Evolutionary conservation across 1,284 basidiomycete genomes (phyloP).

Genomic region (Pterula multifida): DNA sequence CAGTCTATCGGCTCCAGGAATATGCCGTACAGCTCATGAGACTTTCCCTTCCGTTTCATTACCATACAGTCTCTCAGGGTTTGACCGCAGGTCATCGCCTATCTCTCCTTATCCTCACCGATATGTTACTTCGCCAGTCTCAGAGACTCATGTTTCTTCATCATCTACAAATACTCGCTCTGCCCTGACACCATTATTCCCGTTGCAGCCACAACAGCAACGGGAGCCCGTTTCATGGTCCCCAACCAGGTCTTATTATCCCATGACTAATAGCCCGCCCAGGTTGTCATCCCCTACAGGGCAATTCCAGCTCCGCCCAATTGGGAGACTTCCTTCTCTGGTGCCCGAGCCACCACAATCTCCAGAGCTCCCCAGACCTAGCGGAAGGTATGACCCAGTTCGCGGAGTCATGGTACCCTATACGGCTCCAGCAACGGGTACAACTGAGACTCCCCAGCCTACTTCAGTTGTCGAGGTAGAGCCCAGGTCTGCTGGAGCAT

Average conservation of each 20-base stretch:
- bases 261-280: too few species aligned
- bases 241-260: neutral
- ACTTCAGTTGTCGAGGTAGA: neutral
- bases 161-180: neutral
- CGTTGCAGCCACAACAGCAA: neutral
- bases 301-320: neutral
- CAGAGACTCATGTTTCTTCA: neutral
- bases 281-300: neutral
- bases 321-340: neutral
- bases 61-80: neutral
- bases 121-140: neutral
- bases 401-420: neutral
- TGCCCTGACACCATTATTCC: constrained; percentile 4
- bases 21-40: neutral
- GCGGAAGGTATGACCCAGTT: neutral
- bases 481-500: neutral
- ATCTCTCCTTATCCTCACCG: neutral
- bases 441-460: neutral
- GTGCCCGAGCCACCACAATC: neutral
- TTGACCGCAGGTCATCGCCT: neutral
- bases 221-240: neutral
- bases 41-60: neutral
- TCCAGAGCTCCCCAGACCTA: neutral
- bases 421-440: neutral
- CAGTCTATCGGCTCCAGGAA: constrained; percentile 10